A percentile compares a stretch with the other conserved stretches of the same genome.
phyloP scores from a whole-genome alignment of 2,329 filamentous ascomycete species.

The Colletotrichum acutatum region DNA sequence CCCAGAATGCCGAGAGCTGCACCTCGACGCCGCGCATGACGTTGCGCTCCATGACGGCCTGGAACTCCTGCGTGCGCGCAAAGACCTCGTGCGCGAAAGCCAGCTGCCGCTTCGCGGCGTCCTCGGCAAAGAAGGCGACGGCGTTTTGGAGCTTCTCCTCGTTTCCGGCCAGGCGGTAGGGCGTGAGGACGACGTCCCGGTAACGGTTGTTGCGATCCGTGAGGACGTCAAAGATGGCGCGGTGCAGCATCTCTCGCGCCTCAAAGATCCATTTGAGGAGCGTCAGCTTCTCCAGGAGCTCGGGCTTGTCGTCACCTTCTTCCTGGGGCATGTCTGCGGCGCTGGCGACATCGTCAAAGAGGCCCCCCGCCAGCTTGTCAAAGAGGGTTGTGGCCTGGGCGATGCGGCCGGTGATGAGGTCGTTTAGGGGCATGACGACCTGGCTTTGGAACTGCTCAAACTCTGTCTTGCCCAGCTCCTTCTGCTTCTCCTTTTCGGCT shows the following conservation, averaged over 20 bases:
- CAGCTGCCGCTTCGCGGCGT: conserved; percentile 77
- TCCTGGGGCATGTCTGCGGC: conserved; percentile 87
- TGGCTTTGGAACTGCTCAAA: conserved; percentile 87
- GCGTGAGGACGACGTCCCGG: conserved; percentile 82
- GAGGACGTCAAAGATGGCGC: conserved; percentile 85
- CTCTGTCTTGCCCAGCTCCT: conserved; percentile 79
- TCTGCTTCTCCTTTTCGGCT: conserved; percentile 76
- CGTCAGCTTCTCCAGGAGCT: conserved; percentile 93
- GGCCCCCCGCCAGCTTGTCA: conserved; percentile 75
- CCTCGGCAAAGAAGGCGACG: conserved; percentile 83
- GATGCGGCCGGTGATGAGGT: conserved; percentile 81
- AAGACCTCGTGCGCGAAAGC: conserved; percentile 78
- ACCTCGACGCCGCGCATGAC: conserved; percentile 89
- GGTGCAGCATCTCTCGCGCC: conserved; percentile 86
- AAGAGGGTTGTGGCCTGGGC: conserved; percentile 81
- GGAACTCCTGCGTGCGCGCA: conserved; percentile 79
- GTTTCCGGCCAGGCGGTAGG: conserved; percentile 81
- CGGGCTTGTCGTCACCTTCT: conserved; percentile 94
- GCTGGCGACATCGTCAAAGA: conserved; percentile 74
- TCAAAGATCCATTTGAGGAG: conserved; percentile 98
- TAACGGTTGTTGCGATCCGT: conserved; percentile 89
- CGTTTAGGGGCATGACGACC: conserved; percentile 87
- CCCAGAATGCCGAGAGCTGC: conserved; percentile 96
- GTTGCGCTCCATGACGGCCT: conserved; percentile 83
- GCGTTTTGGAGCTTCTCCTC: conserved; percentile 83